Conservation (phyloP, 371 early-diverging fungal genomes). For the Nematocida homosporus region DNA sequence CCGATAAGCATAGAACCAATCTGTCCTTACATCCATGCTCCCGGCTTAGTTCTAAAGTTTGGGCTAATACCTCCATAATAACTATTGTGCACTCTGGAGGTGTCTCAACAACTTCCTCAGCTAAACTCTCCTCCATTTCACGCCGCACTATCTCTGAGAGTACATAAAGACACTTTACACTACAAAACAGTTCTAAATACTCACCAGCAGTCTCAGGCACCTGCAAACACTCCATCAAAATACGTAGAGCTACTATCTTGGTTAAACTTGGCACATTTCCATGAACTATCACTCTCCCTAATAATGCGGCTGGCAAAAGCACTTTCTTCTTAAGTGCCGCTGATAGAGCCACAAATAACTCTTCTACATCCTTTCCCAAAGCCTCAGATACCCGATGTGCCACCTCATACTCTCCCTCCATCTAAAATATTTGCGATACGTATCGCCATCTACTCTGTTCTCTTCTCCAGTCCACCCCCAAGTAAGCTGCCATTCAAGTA, state of each 20-base stretch:
- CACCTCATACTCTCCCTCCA: constrained; percentile 13
- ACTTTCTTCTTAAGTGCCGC: not conserved
- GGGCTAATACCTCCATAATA: not conserved
- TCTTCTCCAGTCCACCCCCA: no score
- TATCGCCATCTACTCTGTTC: no score
- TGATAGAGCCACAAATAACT: not conserved
- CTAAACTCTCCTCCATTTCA: not conserved
- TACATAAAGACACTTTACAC: constrained; percentile 10
- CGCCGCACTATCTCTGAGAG: constrained; percentile 6
- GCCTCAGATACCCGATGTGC: not conserved
- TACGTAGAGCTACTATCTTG: constrained; percentile 24
- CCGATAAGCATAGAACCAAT: not conserved
- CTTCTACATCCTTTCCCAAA: constrained; percentile 12
- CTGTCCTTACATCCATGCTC: not conserved
- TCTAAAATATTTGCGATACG: constrained; percentile 14
- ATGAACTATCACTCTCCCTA: constrained; percentile 10
- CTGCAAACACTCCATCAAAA: constrained; percentile 7
- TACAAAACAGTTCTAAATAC: not conserved
- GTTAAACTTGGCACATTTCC: not conserved
- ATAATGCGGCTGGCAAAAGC: not conserved
- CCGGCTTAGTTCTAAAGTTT: not conserved
- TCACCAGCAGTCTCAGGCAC: not conserved
- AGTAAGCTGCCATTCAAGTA: no score
- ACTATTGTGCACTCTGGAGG: not conserved
- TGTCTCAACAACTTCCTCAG: not conserved